Evolutionary conservation across 2,329 filamentous ascomycete genomes (phyloP).

Genomic region (Calonectria leucothoes): DNA sequence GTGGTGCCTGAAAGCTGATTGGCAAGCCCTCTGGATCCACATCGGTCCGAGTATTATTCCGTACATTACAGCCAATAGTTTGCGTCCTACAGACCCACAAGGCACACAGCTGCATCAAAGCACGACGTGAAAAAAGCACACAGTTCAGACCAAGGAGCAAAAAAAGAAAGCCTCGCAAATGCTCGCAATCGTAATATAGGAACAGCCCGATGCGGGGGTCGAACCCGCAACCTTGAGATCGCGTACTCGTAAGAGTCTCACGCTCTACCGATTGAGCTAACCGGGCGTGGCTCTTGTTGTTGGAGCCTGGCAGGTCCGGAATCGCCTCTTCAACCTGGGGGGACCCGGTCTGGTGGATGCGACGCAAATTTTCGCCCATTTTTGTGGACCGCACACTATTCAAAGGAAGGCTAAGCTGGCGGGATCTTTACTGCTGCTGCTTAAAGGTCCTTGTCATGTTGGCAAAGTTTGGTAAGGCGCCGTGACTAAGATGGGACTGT

Average conservation of each 20-base stretch:
- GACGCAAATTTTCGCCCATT: background rate
- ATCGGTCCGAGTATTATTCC: background rate
- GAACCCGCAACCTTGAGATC: constrained; percentile 69
- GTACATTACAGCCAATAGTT: background rate
- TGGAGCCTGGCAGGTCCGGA: background rate
- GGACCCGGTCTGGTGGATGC: background rate
- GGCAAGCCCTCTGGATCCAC: background rate
- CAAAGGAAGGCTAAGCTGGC: background rate
- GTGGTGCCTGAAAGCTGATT: background rate
- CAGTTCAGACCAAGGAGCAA: background rate
- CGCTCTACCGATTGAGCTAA: constrained; percentile 65
- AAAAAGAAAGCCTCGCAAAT: constrained; percentile 32
- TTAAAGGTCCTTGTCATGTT: background rate
- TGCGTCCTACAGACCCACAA: background rate
- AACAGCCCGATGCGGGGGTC: constrained; percentile 55
- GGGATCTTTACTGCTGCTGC: background rate
- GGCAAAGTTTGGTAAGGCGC: background rate
- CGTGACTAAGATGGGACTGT: background rate
- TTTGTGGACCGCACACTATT: background rate
- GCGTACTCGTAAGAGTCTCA: constrained; percentile 68
- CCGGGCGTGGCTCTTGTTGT: constrained; percentile 33
- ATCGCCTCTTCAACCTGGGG: background rate
- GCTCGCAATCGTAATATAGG: constrained; percentile 32
- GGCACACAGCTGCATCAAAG: background rate
- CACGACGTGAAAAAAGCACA: background rate